Base-by-base conservation (phyloP, 2,329 filamentous ascomycete species). In the Cyphellophora attinorum region DNA sequence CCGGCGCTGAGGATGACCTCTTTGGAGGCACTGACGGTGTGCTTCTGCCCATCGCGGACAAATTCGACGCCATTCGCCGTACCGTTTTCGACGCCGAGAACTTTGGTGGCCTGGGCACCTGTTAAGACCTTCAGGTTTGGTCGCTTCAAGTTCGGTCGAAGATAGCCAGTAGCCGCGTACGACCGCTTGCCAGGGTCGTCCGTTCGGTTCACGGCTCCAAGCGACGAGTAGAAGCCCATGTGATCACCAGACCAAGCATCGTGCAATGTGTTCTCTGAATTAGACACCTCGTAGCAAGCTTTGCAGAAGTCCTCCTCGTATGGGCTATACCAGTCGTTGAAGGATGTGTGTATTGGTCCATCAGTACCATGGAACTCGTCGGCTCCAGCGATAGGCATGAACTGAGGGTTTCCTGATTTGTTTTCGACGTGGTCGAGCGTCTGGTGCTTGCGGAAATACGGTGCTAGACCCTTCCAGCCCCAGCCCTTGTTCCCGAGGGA, bases 1-100 rank as follows among this genome's bases (percentile, higher is more conserved):
- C 77, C 77, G 1, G 72, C 73, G 2, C 67, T 68, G 3, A 81
- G 53, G 21, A 81, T 63, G 10, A 79, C 65, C 43, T 80, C 76
- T 29, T 52, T 48, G 10, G 38, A 51, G 40, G 48, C 56, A 4
- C 42, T 57, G 5, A 60, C 51, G 11, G 51, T 49, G 33, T 58
- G 55, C 3, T 53, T 51, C 5, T 52, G 45, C 2, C 62, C 61
- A 5, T 53, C 49, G 17, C 57, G 51, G 2, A 48, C 51, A 44
- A 71, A 64, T 10, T 53, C 60, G 6, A 66, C 66, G n/a, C 64
- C 64, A 10, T 52, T 55, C 4, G 60, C 61, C 5, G 42, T 44
- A 12, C 39, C 41, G 12, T 49, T 44, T 4, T 45, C 35, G 6
- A 45, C 19, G 2, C 52, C 33, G 1, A 46, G 8, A 10, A 57